Base-by-base conservation (phyloP, 148 eudicot species). In the Diospyros lotus region DNA sequence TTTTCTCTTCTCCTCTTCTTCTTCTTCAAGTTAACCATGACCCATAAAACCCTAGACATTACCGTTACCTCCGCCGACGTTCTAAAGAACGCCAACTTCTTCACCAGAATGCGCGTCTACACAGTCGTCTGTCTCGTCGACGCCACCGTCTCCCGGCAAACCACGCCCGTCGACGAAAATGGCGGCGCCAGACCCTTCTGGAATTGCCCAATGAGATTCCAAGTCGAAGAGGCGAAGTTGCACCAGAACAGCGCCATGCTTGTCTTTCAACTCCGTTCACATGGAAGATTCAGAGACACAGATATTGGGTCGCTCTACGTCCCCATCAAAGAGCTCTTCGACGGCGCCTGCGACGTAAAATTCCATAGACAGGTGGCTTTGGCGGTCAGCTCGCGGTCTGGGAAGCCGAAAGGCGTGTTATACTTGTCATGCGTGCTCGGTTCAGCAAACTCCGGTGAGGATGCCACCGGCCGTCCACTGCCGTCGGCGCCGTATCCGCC, bases 391-490 rank as follows among this genome's bases (percentile, higher is more conserved):
- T 46, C 48, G 48, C 17, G 5, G 6, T 54, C 62, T 2, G 73
- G 73, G 38, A 71, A 71, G 39, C 13, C 63, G 3, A 71, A 55
- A 15, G 73, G 73, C 4, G 54, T 40, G 48, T 12, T 71, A 11
- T 48, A 71, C 9, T 42, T 71, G 13, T 56, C 64, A 1, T 71
- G 56, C 38, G 3, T 9, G 42, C 51, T 69, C 28, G 58, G 70
- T 66, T 28, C 4, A 15, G 4, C 71, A 67, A 67, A 11, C 2
- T 52, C 28, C 44, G 38, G 11, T 45, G 39, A 67, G 5, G 38
- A 4, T 45, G 41, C n/a, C 4, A 43, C 14, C 6, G 51, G 2
- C 10, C 9, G 10, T 18, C 14, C 71, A 18, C 12, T 5, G 0
- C 70, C 70, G 2, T 45, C 54, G 50, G 70, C 69, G 14, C 69